Evolutionary conservation across 805 yeast genomes (phyloP), one percentile per base, ranked within the genome.

Genomic region (Tanozyma kutaoensis): DNA sequence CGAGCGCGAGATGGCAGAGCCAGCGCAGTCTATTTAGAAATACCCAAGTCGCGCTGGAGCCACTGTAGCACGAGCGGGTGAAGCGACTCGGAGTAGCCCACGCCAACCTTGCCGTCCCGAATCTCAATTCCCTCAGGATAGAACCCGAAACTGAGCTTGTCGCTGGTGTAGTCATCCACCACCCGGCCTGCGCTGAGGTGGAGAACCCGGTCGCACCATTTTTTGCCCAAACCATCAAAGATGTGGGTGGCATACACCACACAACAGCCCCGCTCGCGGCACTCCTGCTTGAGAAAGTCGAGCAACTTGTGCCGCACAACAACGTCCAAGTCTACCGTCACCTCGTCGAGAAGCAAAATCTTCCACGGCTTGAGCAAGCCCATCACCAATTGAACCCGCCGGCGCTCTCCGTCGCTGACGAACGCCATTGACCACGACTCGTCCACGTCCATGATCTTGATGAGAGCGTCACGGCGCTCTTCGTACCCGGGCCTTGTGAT

Each of bases 211-310:
- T 93, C 79, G 16, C 96, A 93, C 95, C 97, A 91, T 16, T 37
- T 34, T 25, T 65, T 62, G 10, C 82, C 84, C 31, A 91, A 65
- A 0, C 98, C 98, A 43, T 91, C 98, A 50, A 91, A 91, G 25
- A 91, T 91, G 45, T 91, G 98, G 0, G 98, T 91, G 3, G 97
- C 91, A 46, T 91, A 91, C 4, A 88, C 73, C 20, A 91, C 81
- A 25, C 85, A 72, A 34, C 93, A 74, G 12, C 65, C 52, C 32
- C 97, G 62, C 0, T 55, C 45, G 26, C 56, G 58, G 4, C 95
- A 82, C 47, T 91, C 98, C n/a, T 52, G 44, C 37, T 64, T 66
- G 39, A 91, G 57, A 46, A 81, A 91, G 2, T 63, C 57, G 35
- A 91, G 56, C 26, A 91, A 55, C 29, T 82, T 63, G 19, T 74